Conservation (phyloP, 2,329 filamentous ascomycete species). For the Pseudogymnoascus sp. region DNA sequence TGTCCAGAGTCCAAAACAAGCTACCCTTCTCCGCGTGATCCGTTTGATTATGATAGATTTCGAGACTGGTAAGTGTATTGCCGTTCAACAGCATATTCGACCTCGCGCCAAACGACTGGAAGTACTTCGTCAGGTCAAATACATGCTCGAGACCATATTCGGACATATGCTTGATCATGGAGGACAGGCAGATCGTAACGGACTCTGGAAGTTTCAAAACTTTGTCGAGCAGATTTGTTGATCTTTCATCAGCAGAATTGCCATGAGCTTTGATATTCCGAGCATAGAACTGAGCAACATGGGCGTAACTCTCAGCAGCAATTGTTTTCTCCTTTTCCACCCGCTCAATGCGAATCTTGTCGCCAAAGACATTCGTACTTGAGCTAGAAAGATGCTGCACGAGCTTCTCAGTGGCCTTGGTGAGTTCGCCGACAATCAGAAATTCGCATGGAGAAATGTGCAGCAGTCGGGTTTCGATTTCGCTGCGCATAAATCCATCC, state of each 20-base stretch:
- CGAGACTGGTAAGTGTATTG: slow-evolving; percentile 86
- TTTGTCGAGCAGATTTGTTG: slow-evolving; percentile 69
- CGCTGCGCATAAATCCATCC: slow-evolving; percentile 93
- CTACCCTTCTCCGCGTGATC: slow-evolving; percentile 80
- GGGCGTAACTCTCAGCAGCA: slow-evolving; percentile 76
- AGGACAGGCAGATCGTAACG: slow-evolving; percentile 85
- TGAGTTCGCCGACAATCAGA: slow-evolving; percentile 82
- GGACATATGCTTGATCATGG: slow-evolving; percentile 88
- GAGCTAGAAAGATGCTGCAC: slow-evolving; percentile 83
- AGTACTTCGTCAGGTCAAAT: slow-evolving; percentile 93
- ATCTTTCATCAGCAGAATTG: slow-evolving; percentile 45
- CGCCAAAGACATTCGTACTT: slow-evolving; percentile 86
- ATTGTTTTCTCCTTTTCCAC: slow-evolving; percentile 71
- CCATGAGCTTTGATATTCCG: slow-evolving; percentile 64
- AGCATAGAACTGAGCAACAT: slow-evolving; percentile 90
- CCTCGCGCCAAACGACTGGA: slow-evolving; percentile 86
- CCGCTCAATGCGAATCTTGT: slow-evolving; percentile 78
- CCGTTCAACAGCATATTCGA: slow-evolving; percentile 96
- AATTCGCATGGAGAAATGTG: slow-evolving; percentile 97
- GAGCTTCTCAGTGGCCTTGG: slow-evolving; percentile 86
- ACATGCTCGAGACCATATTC: slow-evolving; percentile 94
- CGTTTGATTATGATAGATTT: slow-evolving; percentile 92
- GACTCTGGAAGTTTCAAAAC: slow-evolving; percentile 78
- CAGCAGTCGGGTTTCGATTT: slow-evolving; percentile 89
- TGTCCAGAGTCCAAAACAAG: slow-evolving; percentile 91